A percentile compares a stretch with the other conserved stretches of the same genome.
phyloP scores from a whole-genome alignment of 208 protist genomes.

The Leishmania mexicana region DNA sequence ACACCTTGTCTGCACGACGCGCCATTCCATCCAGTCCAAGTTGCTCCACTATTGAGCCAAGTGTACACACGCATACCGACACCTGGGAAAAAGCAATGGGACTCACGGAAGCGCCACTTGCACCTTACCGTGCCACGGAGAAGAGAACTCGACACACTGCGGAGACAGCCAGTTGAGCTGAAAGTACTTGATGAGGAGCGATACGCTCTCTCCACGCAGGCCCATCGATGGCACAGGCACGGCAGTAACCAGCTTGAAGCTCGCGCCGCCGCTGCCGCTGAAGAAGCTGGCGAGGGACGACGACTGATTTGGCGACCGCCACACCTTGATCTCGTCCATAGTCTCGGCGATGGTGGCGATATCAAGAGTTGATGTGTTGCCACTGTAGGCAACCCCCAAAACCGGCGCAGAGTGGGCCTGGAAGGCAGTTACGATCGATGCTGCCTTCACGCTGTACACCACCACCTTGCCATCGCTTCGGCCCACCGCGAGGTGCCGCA shows the following conservation, averaged over 20 bases:
- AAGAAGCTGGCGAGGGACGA: constrained; percentile 46
- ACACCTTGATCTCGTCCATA: constrained; percentile 71
- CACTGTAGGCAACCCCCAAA: constrained; percentile 75
- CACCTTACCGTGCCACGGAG: constrained; percentile 75
- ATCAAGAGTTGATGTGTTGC: constrained; percentile 65
- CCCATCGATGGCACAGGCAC: constrained; percentile 33
- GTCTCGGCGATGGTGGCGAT: constrained; percentile 71
- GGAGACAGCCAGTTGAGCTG: constrained; percentile 80
- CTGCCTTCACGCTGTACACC: constrained; percentile 74
- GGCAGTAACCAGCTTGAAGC: constrained; percentile 34
- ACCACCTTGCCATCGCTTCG: constrained; percentile 56
- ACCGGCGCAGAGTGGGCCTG: constrained; percentile 52
- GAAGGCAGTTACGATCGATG: constrained; percentile 59
- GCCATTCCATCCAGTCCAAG: background rate
- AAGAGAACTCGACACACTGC: constrained; percentile 76
- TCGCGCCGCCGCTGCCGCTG: constrained; percentile 17
- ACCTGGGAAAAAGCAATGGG: background rate
- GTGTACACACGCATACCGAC: background rate
- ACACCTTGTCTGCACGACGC: background rate
- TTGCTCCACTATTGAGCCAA: background rate
- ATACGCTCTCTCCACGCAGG: constrained; percentile 4
- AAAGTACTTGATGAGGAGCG: constrained; percentile 51
- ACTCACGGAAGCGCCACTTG: constrained; percentile 39
- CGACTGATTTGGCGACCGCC: constrained; percentile 45
- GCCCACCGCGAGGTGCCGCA: constrained; percentile 75